phyloP scores from a whole-genome alignment of 441 rosid genomes.

The Raphanus hybrid region DNA sequence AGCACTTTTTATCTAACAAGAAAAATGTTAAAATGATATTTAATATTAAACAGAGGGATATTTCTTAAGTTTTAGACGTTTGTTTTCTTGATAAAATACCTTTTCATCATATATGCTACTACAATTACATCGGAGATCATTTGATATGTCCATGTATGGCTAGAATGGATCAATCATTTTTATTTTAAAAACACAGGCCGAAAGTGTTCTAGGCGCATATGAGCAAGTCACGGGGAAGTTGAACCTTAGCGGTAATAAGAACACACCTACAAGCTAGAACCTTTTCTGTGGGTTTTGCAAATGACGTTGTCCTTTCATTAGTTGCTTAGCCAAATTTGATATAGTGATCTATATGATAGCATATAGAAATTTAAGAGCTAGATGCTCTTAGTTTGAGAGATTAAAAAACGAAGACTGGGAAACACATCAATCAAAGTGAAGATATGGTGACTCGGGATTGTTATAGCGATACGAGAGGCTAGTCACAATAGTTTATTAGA shows the following conservation, averaged over 20 bases:
- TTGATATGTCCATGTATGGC: conserved; percentile 12
- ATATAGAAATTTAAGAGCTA: not conserved
- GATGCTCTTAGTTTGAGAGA: conserved; percentile 5
- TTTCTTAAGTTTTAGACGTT: not conserved
- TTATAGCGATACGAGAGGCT: not conserved
- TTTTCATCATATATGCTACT: not conserved
- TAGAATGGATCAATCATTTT: conserved; percentile 14
- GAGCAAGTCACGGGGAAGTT: conserved; percentile 34
- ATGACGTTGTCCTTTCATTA: conserved; percentile 16
- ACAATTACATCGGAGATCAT: not conserved
- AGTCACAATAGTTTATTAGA: not conserved
- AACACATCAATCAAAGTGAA: not conserved
- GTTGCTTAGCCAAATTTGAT: conserved; percentile 1
- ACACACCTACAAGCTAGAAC: conserved; percentile 29
- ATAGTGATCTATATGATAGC: not conserved
- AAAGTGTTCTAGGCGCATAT: conserved; percentile 16
- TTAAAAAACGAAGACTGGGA: not conserved
- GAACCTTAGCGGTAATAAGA: conserved; percentile 25
- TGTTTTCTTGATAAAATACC: not conserved
- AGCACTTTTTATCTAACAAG: too few relatives aligned
- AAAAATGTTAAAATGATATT: too few relatives aligned
- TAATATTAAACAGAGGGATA: too few relatives aligned
- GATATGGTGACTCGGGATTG: not conserved
- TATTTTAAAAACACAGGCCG: conserved; percentile 3
- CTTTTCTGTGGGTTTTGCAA: conserved; percentile 18